A percentile compares a stretch with the other conserved stretches of the same genome.
phyloP scores from a whole-genome alignment of 768 basidiomycete genomes.

The Trichaptum fuscoviolaceum region DNA sequence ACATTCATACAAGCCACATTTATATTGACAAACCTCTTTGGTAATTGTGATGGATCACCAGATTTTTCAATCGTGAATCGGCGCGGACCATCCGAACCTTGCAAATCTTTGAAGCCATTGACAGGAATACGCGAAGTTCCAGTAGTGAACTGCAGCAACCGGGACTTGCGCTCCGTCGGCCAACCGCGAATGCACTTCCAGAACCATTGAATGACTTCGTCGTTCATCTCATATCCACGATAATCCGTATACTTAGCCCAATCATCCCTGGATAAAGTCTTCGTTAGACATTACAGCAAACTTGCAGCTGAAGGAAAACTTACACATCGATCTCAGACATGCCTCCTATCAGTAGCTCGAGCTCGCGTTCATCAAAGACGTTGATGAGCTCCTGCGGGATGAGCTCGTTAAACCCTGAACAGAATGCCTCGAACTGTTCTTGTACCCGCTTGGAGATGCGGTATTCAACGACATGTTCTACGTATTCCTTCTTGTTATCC shows the following conservation, averaged over 20 bases:
- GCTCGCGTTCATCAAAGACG: constrained; percentile 88
- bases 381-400: constrained; percentile 79
- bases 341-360: constrained; percentile 86
- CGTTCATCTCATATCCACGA: constrained; percentile 79
- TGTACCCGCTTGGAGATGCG: constrained; percentile 77
- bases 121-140: constrained; percentile 83
- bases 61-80: constrained; percentile 95
- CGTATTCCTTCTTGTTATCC: constrained; percentile 74
- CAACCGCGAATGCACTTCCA: constrained; percentile 89
- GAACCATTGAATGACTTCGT: constrained; percentile 92
- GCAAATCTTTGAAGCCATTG: constrained; percentile 92
- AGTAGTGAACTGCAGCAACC: constrained; percentile 84
- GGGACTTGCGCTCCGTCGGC: constrained; percentile 85
- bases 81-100: constrained; percentile 88
- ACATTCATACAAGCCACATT: neutral
- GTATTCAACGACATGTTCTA: constrained; percentile 73
- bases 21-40: constrained; percentile 34
- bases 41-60: constrained; percentile 82
- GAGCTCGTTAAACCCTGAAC: constrained; percentile 80
- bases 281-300: constrained; percentile 2
- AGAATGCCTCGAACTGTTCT: constrained; percentile 82
- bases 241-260: constrained; percentile 96
- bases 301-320: constrained; percentile 19
- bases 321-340: constrained; percentile 90
- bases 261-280: constrained; percentile 51